Base-by-base conservation (phyloP, 2,329 filamentous ascomycete genomes). In the Paraphoma sp. region DNA sequence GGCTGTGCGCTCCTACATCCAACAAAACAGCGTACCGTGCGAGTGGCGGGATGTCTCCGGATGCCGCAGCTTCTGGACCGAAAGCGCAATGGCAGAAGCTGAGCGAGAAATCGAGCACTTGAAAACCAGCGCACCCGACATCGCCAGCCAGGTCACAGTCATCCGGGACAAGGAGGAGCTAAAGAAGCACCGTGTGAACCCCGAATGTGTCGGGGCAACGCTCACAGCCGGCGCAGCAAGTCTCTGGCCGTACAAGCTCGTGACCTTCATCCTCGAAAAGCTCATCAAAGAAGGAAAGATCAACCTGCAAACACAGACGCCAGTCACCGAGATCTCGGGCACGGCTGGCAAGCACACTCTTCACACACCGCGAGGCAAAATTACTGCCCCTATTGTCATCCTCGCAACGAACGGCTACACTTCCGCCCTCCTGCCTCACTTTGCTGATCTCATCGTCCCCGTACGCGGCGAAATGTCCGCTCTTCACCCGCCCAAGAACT, bases 401-500 rank as follows among this genome's bases (percentile, higher is more conserved):
- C 83, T 96, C 14, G 89, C 91, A 4, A 94, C 90, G 0, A 97
- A 97, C 70, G 93, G 82, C 3, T 96, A 96, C 75, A 93, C 92
- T 0, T 91, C 91, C 1, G 83, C 88, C 57, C 81, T 97, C 4
- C 78, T 94, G 1, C 91, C 91, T 0, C 71, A 79, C 33, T 89
- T 94, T 64, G 81, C 84, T 8, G 86, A 88, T 61, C 81, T 93
- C 8, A 89, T 96, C 60, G 86, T 93, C 2, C 93, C 93, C 0
- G 87, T 90, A 2, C 82, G 90, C 23, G 92, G 91, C 1, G 87
- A 93, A 69, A 87, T 93, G 78, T 85, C 84, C 42, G 85, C 89
- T 0, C 81, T 93, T 17, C 67, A 82, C 3, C 89, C 89, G 5
- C 86, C 87, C 0, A 68, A 72, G 11, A 58, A 68, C 36, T 68